Base-by-base conservation (phyloP, 495 filamentous ascomycete species). In the Aspergillus taichungensis region DNA sequence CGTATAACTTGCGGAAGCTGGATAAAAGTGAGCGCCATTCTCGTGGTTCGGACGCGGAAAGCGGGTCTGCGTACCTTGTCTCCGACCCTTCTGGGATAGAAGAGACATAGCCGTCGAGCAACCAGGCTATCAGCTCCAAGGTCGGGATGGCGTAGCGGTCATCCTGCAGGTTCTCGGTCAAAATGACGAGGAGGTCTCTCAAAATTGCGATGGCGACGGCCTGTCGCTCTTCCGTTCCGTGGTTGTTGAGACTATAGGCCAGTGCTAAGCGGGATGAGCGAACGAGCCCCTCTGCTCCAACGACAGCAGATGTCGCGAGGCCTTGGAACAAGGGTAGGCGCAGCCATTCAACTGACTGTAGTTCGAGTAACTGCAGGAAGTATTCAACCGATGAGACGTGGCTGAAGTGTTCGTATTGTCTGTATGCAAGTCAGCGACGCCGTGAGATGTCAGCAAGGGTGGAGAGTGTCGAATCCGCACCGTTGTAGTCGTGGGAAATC, bases 231-330 rank as follows among this genome's bases (percentile, higher is more conserved):
- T 42, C 42, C 9, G 65, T 58, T 46, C 69, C 69, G 38, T 73
- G 67, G 3, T 34, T 24, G 13, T 63, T 60, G 39, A 74, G 51
- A 37, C 54, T 62, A 6, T 73, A 58, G 27, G 76, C 71, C 13
- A 98, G 64, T 3, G 88, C 88, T 1, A 75, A 72, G 27, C 91
- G 76, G 8, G 84, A 81, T 6, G 79, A 77, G 35, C 83, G 79
- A 11, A 96, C 73, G 6, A 96, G 69, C 6, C 85, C 79, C 54
- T 96, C 88, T 14, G 89, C 82, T 10, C 88, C 88, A 9, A 83
- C 82, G 52, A 87, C 87, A 27, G 88, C 85, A 13, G 88, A 91
- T 2, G 80, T 88, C 6, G 88, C 77, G 37, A 80, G 70, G n/a
- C 91, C 92, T 42, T 84, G 76, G 10, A 94, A 57, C 2, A 95